Evolutionary conservation across 2,329 filamentous ascomycete genomes (phyloP).

Genomic region (Plectosphaerella plurivora): DNA sequence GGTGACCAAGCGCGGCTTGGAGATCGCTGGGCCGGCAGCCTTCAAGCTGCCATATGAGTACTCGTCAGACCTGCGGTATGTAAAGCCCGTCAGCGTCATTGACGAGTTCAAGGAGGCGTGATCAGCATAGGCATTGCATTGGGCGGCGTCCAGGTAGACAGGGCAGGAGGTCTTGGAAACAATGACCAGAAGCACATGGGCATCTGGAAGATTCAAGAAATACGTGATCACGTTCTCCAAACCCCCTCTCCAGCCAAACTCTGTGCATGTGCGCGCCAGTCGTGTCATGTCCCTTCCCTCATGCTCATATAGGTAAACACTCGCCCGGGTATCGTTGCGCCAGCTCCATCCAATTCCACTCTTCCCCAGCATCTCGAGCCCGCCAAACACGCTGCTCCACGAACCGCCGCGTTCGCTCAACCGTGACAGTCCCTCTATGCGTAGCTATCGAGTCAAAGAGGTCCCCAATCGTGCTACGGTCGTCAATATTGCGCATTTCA

Average conservation of each 20-base stretch:
- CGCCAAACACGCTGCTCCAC: conserved; percentile 20
- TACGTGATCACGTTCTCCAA: background rate
- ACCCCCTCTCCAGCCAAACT: background rate
- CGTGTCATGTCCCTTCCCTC: conserved; percentile 5
- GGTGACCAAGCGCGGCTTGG: conserved; percentile 13
- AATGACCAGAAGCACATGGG: background rate
- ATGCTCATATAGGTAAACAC: conserved; percentile 23
- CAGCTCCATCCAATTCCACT: conserved; percentile 25
- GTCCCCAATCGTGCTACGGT: conserved; percentile 15
- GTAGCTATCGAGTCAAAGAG: conserved; percentile 19
- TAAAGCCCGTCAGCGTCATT: conserved; percentile 11
- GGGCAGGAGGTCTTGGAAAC: background rate
- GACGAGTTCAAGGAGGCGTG: conserved; percentile 8
- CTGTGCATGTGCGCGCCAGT: no score
- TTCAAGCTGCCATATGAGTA: conserved; percentile 13
- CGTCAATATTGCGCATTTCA: conserved; percentile 17
- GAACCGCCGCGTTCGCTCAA: conserved; percentile 18
- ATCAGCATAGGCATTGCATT: background rate
- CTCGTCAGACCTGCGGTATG: conserved; percentile 5
- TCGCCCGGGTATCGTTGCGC: conserved; percentile 20
- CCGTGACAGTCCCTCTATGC: conserved; percentile 19
- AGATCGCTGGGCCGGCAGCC: conserved; percentile 14
- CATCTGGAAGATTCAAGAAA: background rate
- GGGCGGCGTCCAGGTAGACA: background rate
- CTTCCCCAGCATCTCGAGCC: conserved; percentile 16